Percentiles rank a stretch among this genome's conserved stretches.
These are phyloP conservation scores for Sonneratia caseolaris DNA, from an alignment of 345 rosid species.

Conservation along the genomic window DNA sequence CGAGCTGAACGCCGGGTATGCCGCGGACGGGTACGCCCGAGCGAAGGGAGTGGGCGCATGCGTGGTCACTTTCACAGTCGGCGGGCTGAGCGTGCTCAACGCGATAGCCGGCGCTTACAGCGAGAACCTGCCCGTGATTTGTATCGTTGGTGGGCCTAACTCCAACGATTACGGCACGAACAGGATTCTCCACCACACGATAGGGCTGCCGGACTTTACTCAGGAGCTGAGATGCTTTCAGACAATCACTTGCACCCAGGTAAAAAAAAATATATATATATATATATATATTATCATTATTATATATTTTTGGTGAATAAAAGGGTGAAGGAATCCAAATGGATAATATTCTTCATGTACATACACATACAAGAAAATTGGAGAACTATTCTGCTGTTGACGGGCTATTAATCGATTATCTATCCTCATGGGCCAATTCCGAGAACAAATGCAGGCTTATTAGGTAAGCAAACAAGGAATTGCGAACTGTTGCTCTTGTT, in stretches of 20 bases:
- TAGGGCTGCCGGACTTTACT: conserved; percentile 56
- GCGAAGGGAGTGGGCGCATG: conserved; percentile 61
- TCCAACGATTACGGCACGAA: conserved; percentile 63
- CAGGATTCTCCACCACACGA: conserved; percentile 63
- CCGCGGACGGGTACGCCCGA: conserved; percentile 69
- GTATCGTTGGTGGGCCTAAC: conserved; percentile 63
- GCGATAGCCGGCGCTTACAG: conserved; percentile 70
- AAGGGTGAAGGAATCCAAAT: no score
- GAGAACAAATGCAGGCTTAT: no score
- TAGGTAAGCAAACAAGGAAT: no score
- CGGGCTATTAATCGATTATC: no score
- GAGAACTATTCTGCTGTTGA: no score
- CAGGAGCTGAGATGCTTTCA: conserved; percentile 65
- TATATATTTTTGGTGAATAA: no score
- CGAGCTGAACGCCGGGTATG: conserved; percentile 76
- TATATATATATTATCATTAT: neutral
- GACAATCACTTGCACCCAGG: conserved; percentile 50
- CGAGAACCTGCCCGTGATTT: conserved; percentile 61
- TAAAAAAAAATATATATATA: conserved; percentile 8
- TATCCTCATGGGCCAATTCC: no score
- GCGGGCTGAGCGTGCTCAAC: conserved; percentile 58
- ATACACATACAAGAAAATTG: no score
- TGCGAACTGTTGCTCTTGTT: no score
- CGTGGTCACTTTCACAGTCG: conserved; percentile 69
- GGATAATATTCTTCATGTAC: no score